Conservation (phyloP, 257 asterid species). For the Paulownia fortunei region DNA sequence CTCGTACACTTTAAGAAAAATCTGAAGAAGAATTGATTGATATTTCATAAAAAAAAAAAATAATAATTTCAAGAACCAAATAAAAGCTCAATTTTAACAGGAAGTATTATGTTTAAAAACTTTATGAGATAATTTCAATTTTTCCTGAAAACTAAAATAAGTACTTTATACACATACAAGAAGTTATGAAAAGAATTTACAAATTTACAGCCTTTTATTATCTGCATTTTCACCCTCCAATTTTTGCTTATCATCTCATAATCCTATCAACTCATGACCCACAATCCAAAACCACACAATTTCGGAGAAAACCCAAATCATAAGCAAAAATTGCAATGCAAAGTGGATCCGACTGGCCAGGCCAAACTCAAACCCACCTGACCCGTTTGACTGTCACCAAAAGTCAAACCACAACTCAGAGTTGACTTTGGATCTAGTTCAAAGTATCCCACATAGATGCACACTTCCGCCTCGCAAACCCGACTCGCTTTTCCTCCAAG, state of each 20-base stretch:
- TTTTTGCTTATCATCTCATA: slow-evolving; percentile 30
- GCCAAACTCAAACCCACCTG: background rate
- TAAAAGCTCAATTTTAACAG: too few relatives aligned
- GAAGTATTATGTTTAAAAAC: too few relatives aligned
- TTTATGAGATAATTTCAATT: too few relatives aligned
- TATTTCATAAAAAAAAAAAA: too few relatives aligned
- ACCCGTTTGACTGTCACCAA: slow-evolving; percentile 11
- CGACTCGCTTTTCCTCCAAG: slow-evolving; percentile 71
- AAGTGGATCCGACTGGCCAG: background rate
- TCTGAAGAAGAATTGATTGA: too few relatives aligned
- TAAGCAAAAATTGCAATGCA: background rate
- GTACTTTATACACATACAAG: background rate
- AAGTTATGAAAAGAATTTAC: background rate
- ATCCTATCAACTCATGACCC: too few relatives aligned
- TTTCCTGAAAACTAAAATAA: too few relatives aligned
- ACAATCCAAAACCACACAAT: background rate
- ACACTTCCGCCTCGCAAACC: slow-evolving; percentile 85
- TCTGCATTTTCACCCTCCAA: slow-evolving; percentile 16
- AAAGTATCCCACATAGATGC: slow-evolving; percentile 82
- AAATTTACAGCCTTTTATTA: slow-evolving; percentile 19
- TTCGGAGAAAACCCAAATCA: background rate
- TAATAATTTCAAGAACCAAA: too few relatives aligned
- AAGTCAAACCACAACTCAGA: slow-evolving; percentile 4
- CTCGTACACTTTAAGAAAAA: too few relatives aligned
- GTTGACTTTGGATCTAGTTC: slow-evolving; percentile 35